These are phyloP conservation scores for Auxenochlorella protothecoides DNA, from an alignment of 139 green algal species.

Conservation along the genomic window DNA sequence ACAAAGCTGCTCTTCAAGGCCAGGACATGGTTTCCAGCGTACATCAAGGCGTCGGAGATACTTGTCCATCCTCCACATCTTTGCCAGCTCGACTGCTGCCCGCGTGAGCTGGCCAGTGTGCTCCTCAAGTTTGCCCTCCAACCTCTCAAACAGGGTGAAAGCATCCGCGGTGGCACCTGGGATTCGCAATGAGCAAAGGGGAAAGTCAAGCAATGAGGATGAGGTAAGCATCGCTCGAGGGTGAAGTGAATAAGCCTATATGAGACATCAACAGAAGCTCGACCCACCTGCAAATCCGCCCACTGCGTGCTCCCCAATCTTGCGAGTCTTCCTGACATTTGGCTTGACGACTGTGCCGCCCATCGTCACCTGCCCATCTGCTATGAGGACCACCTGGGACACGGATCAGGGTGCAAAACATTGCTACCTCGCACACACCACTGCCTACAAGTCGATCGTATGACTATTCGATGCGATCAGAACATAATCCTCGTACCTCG, in stretches of 20 bases:
- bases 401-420: neutral
- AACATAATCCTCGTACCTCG: conserved; percentile 21
- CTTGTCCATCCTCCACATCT: conserved; percentile 89
- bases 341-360: conserved; percentile 69
- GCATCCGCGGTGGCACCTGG: conserved; percentile 78
- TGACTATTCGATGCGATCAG: neutral
- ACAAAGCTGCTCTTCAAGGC: no score
- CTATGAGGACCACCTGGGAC: conserved; percentile 67
- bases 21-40: no score
- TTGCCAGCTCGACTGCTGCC: conserved; percentile 74
- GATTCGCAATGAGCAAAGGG: no score
- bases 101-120: conserved; percentile 37
- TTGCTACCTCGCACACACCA: neutral
- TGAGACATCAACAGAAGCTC: no score
- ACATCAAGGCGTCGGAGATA: conserved; percentile 81
- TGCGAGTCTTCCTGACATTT: conserved; percentile 75
- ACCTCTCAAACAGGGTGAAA: conserved; percentile 78
- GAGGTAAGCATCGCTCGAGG: neutral
- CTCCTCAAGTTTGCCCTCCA: conserved; percentile 80
- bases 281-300: conserved; percentile 58
- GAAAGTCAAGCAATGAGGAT: no score
- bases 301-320: conserved; percentile 53
- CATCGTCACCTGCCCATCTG: conserved; percentile 79
- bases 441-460: neutral
- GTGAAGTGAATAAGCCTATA: no score